Evolutionary conservation across 768 basidiomycete species (phyloP), one percentile per base, ranked within the genome.

Genomic region (Coprinellus aureogranulatus): DNA sequence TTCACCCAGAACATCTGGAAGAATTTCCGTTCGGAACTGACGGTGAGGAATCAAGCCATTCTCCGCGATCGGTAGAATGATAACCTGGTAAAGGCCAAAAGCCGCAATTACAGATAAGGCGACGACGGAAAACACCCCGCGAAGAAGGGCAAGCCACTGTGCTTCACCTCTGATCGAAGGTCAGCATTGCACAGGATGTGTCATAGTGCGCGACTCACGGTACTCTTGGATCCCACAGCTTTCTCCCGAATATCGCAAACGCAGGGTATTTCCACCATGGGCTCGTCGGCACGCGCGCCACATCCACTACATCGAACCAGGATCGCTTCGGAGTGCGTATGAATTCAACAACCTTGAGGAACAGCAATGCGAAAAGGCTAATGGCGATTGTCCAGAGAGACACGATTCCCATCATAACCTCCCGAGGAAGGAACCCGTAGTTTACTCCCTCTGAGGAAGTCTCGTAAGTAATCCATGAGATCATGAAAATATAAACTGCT

Each of bases 1-100:
- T 50, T 62, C 63, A 20, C 66, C 53, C 11, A 68, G 57, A 18
- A 57, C 62, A 31, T 66, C 44, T 5, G 65, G 49, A 28, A 66
- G 52, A 48, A 63, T 27, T 30, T 26, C 4, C n/a, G 12, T 49
- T 3, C 48, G 48, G 20, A 49, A 49, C 3, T 27, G 25, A 2
- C 26, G 18, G 27, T 49, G 9, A 14, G 48, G 48, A 31, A 28
- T 30, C 23, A 49, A 28, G 14, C 48, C 48, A 25, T 18, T 49
- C 27, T 49, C 48, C 18, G 25, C 28, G 16, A 49, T 28, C 9
- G 48, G 48, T 16, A 16, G 12, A 28, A 30, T 18, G 8, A 49
- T 28, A 2, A 49, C 28, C 28, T 49, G 25, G 2, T 27, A 18
- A 18, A 49, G 28, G 18, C 12, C 48, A 20, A 49, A 49, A 4